phyloP scores from a whole-genome alignment of 2,329 filamentous ascomycete genomes.

The Talaromyces pinophilus region DNA sequence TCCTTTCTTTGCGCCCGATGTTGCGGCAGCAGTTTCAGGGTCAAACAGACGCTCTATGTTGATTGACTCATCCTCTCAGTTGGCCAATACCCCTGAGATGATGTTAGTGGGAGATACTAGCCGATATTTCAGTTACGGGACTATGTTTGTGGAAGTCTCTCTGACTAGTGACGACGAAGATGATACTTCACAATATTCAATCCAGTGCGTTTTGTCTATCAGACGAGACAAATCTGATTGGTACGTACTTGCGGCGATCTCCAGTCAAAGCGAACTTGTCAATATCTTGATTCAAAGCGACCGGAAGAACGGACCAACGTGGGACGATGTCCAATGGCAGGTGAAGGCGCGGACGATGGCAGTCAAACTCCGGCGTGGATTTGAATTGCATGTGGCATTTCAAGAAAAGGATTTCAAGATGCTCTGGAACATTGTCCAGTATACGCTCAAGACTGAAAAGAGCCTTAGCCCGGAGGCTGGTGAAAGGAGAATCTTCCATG shows the following conservation, averaged over 20 bases:
- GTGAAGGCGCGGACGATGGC: constrained; percentile 66
- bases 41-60: constrained; percentile 48
- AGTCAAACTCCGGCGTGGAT: constrained; percentile 72
- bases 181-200: constrained; percentile 66
- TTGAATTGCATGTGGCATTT: constrained; percentile 70
- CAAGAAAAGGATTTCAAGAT: constrained; percentile 75
- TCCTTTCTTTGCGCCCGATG: constrained; percentile 70
- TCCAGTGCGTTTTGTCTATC: constrained; percentile 75
- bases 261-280: constrained; percentile 76
- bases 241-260: constrained; percentile 70
- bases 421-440: constrained; percentile 82
- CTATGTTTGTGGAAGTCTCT: constrained; percentile 72
- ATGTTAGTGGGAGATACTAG: constrained; percentile 76
- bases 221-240: constrained; percentile 69
- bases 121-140: constrained; percentile 75
- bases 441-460: constrained; percentile 72
- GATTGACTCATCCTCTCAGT: constrained; percentile 51
- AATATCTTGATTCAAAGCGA: constrained; percentile 72
- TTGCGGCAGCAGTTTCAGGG: constrained; percentile 69
- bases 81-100: constrained; percentile 60
- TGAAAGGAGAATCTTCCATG: constrained; percentile 69
- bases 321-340: constrained; percentile 82
- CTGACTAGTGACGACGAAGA: constrained; percentile 69
- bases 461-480: constrained; percentile 68
- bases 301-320: constrained; percentile 68